Evolutionary conservation across 495 filamentous ascomycete species (phyloP).

Genomic region (Mytilinidion resinicola): DNA sequence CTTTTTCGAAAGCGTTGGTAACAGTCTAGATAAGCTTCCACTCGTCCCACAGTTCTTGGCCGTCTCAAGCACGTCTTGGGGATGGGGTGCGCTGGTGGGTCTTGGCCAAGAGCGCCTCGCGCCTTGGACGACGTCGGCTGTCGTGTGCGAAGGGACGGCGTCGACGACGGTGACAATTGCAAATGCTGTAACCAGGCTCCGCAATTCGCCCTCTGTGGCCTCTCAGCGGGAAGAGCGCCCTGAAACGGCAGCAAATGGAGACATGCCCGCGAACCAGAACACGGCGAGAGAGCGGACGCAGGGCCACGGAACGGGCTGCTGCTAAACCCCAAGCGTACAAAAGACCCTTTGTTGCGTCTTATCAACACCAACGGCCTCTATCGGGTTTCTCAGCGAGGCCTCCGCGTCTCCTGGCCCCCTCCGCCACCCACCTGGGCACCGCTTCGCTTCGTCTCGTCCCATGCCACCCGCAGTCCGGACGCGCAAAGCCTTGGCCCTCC

Average conservation of each 20-base stretch:
- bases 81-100: neutral
- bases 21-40: constrained; percentile 1
- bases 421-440: neutral
- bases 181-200: too few species aligned
- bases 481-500: neutral
- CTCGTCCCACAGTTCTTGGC: neutral
- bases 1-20: neutral
- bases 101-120: neutral
- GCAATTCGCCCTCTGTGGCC: too few species aligned
- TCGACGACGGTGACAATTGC: too few species aligned
- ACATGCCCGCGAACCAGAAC: too few species aligned
- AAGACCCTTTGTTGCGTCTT: neutral
- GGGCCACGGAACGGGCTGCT: neutral
- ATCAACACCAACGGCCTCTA: constrained; percentile 2
- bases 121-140: too few species aligned
- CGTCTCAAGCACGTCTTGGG: neutral
- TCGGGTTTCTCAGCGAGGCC: neutral
- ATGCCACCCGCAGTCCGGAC: neutral
- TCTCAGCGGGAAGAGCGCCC: too few species aligned
- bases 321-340: neutral
- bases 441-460: neutral
- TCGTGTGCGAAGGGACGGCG: too few species aligned
- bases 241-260: too few species aligned
- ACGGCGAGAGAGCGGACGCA: neutral
- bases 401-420: neutral